Percentiles rank a stretch among this genome's conserved stretches.
Conservation (phyloP, 1,139 yeast species). For the Schizosaccharomyces versatilis region DNA sequence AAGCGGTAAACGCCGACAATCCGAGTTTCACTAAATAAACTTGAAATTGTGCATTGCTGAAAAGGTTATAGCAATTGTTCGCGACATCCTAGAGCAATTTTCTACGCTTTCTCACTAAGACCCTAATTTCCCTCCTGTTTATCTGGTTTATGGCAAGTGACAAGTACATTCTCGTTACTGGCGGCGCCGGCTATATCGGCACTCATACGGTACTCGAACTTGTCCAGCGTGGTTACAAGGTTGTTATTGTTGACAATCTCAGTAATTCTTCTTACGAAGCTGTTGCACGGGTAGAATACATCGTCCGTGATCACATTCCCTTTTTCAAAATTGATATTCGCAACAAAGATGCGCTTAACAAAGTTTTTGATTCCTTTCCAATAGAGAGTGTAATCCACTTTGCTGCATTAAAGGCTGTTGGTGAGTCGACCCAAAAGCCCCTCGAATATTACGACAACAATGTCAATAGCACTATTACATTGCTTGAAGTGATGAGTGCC, state of each 20-base stretch:
- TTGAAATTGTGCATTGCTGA: too few relatives aligned
- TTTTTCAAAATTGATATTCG: slow-evolving; percentile 40
- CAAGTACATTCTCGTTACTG: slow-evolving; percentile 33
- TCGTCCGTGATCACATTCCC: slow-evolving; percentile 25
- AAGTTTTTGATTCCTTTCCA: slow-evolving; percentile 29
- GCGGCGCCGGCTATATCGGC: slow-evolving; percentile 78
- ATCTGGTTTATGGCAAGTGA: neutral
- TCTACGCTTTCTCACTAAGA: neutral
- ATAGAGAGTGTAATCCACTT: slow-evolving; percentile 52
- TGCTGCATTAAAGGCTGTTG: slow-evolving; percentile 76
- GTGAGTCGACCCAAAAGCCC: slow-evolving; percentile 59
- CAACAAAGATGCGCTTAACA: slow-evolving; percentile 27
- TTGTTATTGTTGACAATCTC: slow-evolving; percentile 50
- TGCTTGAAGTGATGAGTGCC: slow-evolving; percentile 33
- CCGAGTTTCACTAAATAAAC: too few relatives aligned
- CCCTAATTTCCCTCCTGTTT: neutral
- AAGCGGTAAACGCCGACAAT: too few relatives aligned
- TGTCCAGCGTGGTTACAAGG: slow-evolving; percentile 41
- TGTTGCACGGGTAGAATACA: slow-evolving; percentile 38
- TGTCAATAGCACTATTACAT: slow-evolving; percentile 39
- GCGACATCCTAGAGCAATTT: neutral
- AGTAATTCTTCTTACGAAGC: slow-evolving; percentile 50
- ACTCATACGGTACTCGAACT: slow-evolving; percentile 58
- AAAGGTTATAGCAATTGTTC: neutral
- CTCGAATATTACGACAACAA: slow-evolving; percentile 49